Base-by-base conservation (phyloP, 371 early-diverging fungal genomes). In the Mucor saturninus region DNA sequence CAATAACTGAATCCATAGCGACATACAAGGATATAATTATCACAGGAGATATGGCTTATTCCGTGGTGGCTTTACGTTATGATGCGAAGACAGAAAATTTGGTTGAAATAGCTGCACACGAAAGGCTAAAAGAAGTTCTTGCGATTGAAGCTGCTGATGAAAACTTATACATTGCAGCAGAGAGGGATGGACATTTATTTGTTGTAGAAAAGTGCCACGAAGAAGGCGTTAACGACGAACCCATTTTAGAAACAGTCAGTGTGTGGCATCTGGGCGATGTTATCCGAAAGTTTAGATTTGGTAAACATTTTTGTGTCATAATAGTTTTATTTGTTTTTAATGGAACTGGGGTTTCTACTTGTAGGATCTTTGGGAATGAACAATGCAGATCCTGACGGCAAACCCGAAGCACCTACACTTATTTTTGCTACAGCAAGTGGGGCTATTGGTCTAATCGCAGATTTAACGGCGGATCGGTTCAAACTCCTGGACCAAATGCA, bases 221-320 rank as follows among this genome's bases (percentile, higher is more conserved):
- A 61, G 50, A 69, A 55, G 32, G 75, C 50, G 5, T 74, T 73
- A 32, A 72, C 65, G 87, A 88, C 29, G 81, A 86, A 49, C 75
- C 72, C 35, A 66, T 86, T 30, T 73, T 95, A 61, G 83, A 85
- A 45, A 80, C 86, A 14, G 78, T 82, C 52, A 95, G 90, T 39
- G 76, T 85, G 56, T 93, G 86, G 84, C 95, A 95, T 68, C 56
- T 94, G 29, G 96, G 96, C n/a, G 95, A 95, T 56, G 72, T 78
- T 32, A 83, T 98, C 53, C 93, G 93, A 60, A 83, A 87, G 4
- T 86, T 96, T 64, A 76, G 89, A 46, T 80, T 80, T 59, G 97
- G 93, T 86, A 77, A 65, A 61, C 2, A 7, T n/a, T 43, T 13
- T 42, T 42, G 42, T 13, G 21, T 21, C 21, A 21, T 21, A 21